Base-by-base conservation (phyloP, 768 basidiomycete species). In the Mycena belliarum region DNA sequence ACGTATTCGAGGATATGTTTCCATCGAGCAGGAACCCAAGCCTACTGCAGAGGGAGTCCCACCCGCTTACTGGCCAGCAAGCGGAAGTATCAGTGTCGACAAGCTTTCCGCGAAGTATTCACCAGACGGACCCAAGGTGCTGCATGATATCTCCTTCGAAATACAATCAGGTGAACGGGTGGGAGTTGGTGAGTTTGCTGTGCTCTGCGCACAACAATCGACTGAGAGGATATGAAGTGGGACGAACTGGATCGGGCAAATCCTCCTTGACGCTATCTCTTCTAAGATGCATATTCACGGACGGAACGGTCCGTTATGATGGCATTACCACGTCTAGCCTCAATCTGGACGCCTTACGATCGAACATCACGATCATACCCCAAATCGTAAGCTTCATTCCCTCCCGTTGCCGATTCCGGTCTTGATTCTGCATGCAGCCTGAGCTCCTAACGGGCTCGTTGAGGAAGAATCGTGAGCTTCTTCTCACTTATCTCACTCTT, bases 1-100 rank as follows among this genome's bases (percentile, higher is more conserved):
- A 33, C 52, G 64, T 20, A 65, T 65, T 40, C 55, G 57, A 18
- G 55, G 57, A 20, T 81, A 78, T 61, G 60, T 81, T 18, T 57
- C 70, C 21, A 79, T 80, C 52, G 79, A 79, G 35, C 74, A 76
- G 33, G 79, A 82, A 60, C 72, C 76, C 2, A 59, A 64, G 43
- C 60, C 68, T 2, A 67, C 69, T 0, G 41, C 61, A 4, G 52
- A 56, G 1, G 75, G 75, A 23, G 66, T 67, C 24, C 81, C 81
- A 1, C 79, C 81, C 6, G 80, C 81, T 1, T 75, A 79, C 43
- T 82, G 81, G 81, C 80, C 81, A 1, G 69, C 80, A 2, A 76
- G 76, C 2, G 81, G 81, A 15, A 66, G 72, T 25, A 68, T 82
- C 48, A 61, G 68, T 15, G 73, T 80, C 9, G 73, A 81, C 32